Conservation (phyloP, 352 stramenopile genomes). For the Globisporangium emineosum region DNA sequence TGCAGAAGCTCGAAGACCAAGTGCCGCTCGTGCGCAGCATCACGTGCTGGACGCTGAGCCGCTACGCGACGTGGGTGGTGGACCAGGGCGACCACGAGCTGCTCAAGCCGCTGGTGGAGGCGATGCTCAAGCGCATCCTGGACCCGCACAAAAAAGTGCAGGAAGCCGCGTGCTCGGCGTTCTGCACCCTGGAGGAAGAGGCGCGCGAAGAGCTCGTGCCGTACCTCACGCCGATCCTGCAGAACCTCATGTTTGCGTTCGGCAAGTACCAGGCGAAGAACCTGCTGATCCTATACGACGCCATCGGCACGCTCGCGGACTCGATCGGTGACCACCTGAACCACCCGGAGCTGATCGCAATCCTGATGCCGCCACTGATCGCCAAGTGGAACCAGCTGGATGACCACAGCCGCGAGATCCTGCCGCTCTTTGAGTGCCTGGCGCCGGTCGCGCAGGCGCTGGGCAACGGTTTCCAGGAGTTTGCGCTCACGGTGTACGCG, state of each 20-base stretch:
- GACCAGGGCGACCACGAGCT: conserved; percentile 88
- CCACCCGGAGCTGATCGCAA: conserved; percentile 85
- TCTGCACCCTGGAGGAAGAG: conserved; percentile 94
- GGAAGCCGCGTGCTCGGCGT: conserved; percentile 91
- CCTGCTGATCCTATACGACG: conserved; percentile 95
- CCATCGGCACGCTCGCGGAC: conserved; percentile 94
- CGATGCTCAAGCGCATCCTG: conserved; percentile 86
- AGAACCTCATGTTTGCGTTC: conserved; percentile 92
- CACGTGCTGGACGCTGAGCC: conserved; percentile 93
- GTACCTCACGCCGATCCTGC: conserved; percentile 91
- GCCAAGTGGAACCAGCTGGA: conserved; percentile 89
- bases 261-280: conserved; percentile 93
- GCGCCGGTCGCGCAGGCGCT: conserved; percentile 84
- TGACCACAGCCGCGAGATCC: conserved; percentile 74
- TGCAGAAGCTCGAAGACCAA: conserved; percentile 89
- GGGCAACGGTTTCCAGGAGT: conserved; percentile 86
- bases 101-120: conserved; percentile 76
- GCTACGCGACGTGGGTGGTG: conserved; percentile 92
- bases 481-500: conserved; percentile 77
- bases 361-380: conserved; percentile 94
- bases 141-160: conserved; percentile 95
- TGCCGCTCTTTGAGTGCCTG: conserved; percentile 89
- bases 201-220: conserved; percentile 90
- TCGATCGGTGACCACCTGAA: conserved; percentile 92
- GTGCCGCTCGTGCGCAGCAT: conserved; percentile 92